phyloP scores from a whole-genome alignment of 805 yeast species.

The Nakazawaea wickerhamii region DNA sequence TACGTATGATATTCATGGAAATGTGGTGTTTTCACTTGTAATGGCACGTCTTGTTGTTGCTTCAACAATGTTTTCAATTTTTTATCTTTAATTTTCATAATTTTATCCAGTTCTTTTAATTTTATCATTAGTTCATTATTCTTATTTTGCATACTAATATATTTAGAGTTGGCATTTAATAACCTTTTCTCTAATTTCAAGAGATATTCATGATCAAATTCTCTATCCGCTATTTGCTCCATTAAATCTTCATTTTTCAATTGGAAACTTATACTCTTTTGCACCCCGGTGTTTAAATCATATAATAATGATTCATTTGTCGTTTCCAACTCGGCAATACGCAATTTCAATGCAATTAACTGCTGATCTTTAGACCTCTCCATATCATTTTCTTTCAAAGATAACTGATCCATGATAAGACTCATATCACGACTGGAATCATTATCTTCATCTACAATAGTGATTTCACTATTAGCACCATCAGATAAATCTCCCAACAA shows the following conservation, averaged over 20 bases:
- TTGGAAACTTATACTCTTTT: conserved; percentile 33
- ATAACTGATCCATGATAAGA: conserved; percentile 14
- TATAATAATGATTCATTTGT: conserved; percentile 14
- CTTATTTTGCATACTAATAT: not conserved
- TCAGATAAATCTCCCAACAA: not conserved
- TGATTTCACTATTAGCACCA: conserved; percentile 14
- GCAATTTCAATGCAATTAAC: conserved; percentile 10
- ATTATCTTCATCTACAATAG: conserved; percentile 21
- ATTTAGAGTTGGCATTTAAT: not conserved
- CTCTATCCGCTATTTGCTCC: conserved; percentile 18
- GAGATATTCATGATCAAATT: not conserved
- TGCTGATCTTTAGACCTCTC: conserved; percentile 11
- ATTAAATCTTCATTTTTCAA: conserved; percentile 34
- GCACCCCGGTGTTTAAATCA: conserved; percentile 24
- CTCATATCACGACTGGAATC: conserved; percentile 17
- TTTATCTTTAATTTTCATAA: conserved; percentile 1
- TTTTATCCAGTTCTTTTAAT: conserved; percentile 14
- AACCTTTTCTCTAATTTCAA: not conserved
- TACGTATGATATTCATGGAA: not conserved
- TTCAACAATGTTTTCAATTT: conserved; percentile 17
- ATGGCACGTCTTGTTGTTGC: conserved; percentile 10
- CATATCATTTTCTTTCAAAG: conserved; percentile 1
- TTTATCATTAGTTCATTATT: conserved; percentile 20
- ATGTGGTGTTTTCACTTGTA: not conserved
- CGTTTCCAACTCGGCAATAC: conserved; percentile 14